These are phyloP conservation scores for Telfairia occidentalis DNA, from an alignment of 331 rosid genomes.

Conservation along the genomic window DNA sequence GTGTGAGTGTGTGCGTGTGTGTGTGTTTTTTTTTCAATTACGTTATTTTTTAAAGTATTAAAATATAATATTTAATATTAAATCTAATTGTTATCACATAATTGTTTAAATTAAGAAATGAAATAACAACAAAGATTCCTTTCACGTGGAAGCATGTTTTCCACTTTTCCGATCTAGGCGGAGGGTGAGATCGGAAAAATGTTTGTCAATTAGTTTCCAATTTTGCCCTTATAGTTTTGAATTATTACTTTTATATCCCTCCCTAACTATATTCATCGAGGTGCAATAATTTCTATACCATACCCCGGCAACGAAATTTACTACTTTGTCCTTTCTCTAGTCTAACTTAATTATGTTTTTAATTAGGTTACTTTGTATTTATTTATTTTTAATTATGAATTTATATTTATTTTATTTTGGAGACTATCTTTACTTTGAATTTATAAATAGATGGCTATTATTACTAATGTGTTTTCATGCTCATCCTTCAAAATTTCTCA, in stretches of 20 bases:
- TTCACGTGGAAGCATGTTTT: neutral
- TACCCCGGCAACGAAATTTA: neutral
- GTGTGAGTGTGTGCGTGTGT: too few relatives aligned
- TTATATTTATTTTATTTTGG: too few relatives aligned
- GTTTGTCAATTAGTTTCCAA: neutral
- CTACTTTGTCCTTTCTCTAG: neutral
- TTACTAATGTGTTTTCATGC: too few relatives aligned
- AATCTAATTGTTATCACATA: too few relatives aligned
- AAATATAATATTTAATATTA: too few relatives aligned
- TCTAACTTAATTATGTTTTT: neutral
- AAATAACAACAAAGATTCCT: constrained; percentile 5
- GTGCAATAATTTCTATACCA: neutral
- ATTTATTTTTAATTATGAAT: neutral
- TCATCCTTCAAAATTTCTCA: too few relatives aligned
- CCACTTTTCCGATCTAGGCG: neutral
- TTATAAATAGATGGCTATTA: too few relatives aligned
- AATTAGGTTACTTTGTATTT: neutral
- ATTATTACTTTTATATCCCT: neutral
- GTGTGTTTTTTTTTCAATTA: too few relatives aligned
- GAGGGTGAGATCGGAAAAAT: neutral
- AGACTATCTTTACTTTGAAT: neutral
- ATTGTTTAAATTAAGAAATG: neutral
- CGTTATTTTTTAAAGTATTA: too few relatives aligned
- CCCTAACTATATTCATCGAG: neutral
- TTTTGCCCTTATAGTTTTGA: neutral